Evolutionary conservation across 495 filamentous ascomycete species (phyloP).

Genomic region (Durotheca rogersii): DNA sequence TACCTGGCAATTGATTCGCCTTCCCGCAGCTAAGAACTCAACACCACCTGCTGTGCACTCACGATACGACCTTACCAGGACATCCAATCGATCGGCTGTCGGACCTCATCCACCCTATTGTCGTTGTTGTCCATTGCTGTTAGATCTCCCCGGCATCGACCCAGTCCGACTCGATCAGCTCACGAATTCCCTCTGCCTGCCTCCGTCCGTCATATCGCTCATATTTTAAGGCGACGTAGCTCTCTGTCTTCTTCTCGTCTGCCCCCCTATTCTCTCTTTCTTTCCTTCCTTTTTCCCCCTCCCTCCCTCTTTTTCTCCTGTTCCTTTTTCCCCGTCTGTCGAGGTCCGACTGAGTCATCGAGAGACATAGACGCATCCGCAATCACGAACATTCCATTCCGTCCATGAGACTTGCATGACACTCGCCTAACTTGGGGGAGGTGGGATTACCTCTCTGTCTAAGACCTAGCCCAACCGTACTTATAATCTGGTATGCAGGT

Average conservation of each 20-base stretch:
- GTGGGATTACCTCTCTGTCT: no score
- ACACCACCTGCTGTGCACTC: background rate
- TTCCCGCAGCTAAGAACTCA: slow-evolving; percentile 1
- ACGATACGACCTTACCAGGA: slow-evolving; percentile 13
- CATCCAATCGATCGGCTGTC: slow-evolving; percentile 18
- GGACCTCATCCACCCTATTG: no score
- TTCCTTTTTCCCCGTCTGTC: slow-evolving; percentile 1
- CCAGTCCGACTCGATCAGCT: no score
- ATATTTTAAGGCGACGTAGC: no score
- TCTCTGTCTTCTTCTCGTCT: no score
- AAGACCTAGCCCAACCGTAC: no score
- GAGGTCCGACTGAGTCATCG: slow-evolving; percentile 25
- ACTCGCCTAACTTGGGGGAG: background rate
- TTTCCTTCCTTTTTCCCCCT: background rate
- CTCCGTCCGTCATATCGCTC: slow-evolving; percentile 8
- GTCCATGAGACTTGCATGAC: slow-evolving; percentile 9
- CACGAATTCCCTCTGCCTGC: slow-evolving; percentile 12
- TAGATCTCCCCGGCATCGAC: slow-evolving; percentile 17
- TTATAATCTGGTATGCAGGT: background rate
- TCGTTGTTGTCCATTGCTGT: slow-evolving; percentile 23
- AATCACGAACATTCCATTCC: slow-evolving; percentile 1
- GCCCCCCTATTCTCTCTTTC: no score
- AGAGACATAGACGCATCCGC: background rate
- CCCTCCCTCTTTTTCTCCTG: slow-evolving; percentile 1
- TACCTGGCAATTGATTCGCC: slow-evolving; percentile 14